Evolutionary conservation across 2,329 filamentous ascomycete species (phyloP), one percentile per base, ranked within the genome.

Genomic region (Penicillium psychrosexuale): DNA sequence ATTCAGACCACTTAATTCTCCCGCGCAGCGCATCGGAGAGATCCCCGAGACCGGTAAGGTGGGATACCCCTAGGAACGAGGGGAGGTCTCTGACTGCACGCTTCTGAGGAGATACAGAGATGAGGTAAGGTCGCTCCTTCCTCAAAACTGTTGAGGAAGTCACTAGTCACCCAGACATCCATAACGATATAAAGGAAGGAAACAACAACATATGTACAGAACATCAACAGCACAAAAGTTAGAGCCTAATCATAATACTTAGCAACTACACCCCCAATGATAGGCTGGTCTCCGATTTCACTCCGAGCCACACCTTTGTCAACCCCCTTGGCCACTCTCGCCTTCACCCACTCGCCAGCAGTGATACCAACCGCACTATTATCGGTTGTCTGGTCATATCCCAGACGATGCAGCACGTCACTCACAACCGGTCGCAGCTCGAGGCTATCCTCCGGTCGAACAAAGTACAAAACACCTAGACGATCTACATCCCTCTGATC

Each of bases 401-500:
- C 62, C 36, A 70, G 40, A 6, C 76, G 69, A 13, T 66, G 66
- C 45, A 80, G 49, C 1, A 69, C 54, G 1, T 62, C 61, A 9
- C 60, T 68, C 38, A 66, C 60, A 11, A 72, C 61, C 0, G 69
- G 49, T 6, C 33, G 39, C 31, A 58, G 60, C 8, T 68, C 57
- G 19, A 74, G 58, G 15, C 67, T 50, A 44, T 72, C 67, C n/a
- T 68, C 62, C n/a, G 61, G 77, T 30, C 80, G 75, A 0, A 80
- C 77, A 63, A 77, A 76, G 60, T 77, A 77, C 44, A 77, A 55
- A 36, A 77, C 57, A 9, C 75, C 74, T 6, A 73, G 54, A 2
- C 74, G 68, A 58, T 76, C 72, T 15, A 72, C 37, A 53, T 72
- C 58, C 7, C 65, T 67, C 61, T 80, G 78, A 56, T 80, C 78